Conservation (phyloP, 2,329 filamentous ascomycete species). For the Phoma sp. region DNA sequence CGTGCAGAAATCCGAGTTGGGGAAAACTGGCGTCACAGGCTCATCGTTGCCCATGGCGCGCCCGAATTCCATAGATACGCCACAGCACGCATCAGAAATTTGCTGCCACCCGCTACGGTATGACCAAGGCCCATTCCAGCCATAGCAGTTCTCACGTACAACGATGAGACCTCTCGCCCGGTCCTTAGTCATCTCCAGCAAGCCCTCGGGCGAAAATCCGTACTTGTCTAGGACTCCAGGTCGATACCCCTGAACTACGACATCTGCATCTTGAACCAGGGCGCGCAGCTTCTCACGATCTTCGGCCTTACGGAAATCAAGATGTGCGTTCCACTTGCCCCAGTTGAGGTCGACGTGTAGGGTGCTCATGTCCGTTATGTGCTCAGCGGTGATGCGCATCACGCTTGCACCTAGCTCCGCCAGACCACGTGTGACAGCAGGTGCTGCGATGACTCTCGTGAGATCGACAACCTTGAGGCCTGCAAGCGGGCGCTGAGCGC, state of each 20-base stretch:
- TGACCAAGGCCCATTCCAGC: slow-evolving; percentile 57
- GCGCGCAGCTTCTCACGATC: slow-evolving; percentile 49
- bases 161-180: slow-evolving; percentile 55
- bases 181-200: slow-evolving; percentile 51
- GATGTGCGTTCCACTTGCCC: slow-evolving; percentile 57
- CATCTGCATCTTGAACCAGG: slow-evolving; percentile 57
- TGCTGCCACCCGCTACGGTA: slow-evolving; percentile 60
- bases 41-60: slow-evolving; percentile 55
- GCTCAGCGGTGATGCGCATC: slow-evolving; percentile 51
- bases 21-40: slow-evolving; percentile 53
- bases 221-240: slow-evolving; percentile 56
- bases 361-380: slow-evolving; percentile 49
- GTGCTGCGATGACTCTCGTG: slow-evolving; percentile 57
- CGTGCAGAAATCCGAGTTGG: slow-evolving; percentile 55
- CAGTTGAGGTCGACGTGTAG: slow-evolving; percentile 57
- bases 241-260: slow-evolving; percentile 59
- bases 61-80: slow-evolving; percentile 56
- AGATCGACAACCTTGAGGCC: slow-evolving; percentile 60
- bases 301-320: slow-evolving; percentile 52
- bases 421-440: slow-evolving; percentile 51
- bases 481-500: slow-evolving; percentile 50
- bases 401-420: slow-evolving; percentile 57
- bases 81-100: slow-evolving; percentile 55
- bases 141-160: slow-evolving; percentile 61
- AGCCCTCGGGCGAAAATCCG: slow-evolving; percentile 51